Conservation (phyloP, 2,329 filamentous ascomycete species). For the Lasiodiplodia citricola region DNA sequence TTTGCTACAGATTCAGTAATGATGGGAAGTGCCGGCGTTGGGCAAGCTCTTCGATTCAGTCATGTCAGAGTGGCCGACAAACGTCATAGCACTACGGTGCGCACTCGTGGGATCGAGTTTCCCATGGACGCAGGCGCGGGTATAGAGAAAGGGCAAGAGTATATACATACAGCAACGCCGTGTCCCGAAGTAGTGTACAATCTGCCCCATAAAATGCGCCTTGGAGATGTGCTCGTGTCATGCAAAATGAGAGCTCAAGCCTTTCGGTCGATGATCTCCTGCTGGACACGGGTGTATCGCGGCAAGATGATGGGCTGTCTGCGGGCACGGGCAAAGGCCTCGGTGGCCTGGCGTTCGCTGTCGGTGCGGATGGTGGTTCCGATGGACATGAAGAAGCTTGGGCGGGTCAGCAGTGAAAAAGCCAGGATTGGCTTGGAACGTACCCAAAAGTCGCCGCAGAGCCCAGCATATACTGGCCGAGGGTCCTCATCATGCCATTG, state of each 20-base stretch:
- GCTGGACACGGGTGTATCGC: conserved; percentile 23
- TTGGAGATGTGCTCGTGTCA: background rate
- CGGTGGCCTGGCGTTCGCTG: conserved; percentile 73
- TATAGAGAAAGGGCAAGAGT: conserved; percentile 5
- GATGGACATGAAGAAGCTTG: conserved; percentile 96
- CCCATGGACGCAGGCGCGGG: background rate
- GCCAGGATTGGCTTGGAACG: background rate
- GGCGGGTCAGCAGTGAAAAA: background rate
- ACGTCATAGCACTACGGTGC: background rate
- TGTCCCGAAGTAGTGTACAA: conserved; percentile 1
- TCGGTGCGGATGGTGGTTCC: conserved; percentile 96
- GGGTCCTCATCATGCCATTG: conserved; percentile 89
- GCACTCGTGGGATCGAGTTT: no score
- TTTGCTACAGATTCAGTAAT: background rate
- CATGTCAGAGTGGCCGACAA: background rate
- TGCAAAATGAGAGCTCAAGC: background rate
- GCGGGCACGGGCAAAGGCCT: conserved; percentile 75
- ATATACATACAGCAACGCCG: conserved; percentile 21
- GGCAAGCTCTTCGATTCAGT: background rate
- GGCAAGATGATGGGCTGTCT: conserved; percentile 72
- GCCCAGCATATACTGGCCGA: conserved; percentile 96
- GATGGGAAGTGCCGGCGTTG: background rate
- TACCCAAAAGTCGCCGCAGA: conserved; percentile 95
- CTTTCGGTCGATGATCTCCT: conserved; percentile 11
- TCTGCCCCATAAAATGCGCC: conserved; percentile 1